Evolutionary conservation across 805 yeast species (phyloP).

Genomic region (Metschnikowia santaceciliae): DNA sequence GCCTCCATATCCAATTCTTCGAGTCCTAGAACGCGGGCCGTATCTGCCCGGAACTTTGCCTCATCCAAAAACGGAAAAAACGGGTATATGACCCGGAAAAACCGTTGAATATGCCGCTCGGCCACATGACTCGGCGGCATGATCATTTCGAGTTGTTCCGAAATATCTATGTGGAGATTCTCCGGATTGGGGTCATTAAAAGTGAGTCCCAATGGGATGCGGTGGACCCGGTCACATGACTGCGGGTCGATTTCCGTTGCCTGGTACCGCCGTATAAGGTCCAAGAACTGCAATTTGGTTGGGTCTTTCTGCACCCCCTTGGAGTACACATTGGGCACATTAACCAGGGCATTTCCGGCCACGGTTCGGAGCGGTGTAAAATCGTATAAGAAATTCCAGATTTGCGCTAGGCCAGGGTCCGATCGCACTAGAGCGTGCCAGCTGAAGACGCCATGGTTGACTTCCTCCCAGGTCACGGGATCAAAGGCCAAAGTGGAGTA

Average conservation of each 20-base stretch:
- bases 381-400: slow-evolving; percentile 14
- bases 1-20: not conserved
- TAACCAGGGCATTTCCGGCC: not conserved
- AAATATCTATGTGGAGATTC: slow-evolving; percentile 3
- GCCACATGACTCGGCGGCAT: slow-evolving; percentile 12
- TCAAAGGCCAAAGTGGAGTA: slow-evolving; percentile 8
- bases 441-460: slow-evolving; percentile 18
- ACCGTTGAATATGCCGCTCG: slow-evolving; percentile 14
- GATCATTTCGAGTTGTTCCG: slow-evolving; percentile 10
- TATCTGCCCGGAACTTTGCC: slow-evolving; percentile 6
- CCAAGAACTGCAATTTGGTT: slow-evolving; percentile 8
- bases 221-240: not conserved
- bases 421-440: slow-evolving; percentile 15
- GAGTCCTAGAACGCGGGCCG: slow-evolving; percentile 5
- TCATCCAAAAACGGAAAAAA: slow-evolving; percentile 18
- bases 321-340: slow-evolving; percentile 4
- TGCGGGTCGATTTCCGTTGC: slow-evolving; percentile 5
- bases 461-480: slow-evolving; percentile 11
- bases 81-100: slow-evolving; percentile 18
- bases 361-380: slow-evolving; percentile 2
- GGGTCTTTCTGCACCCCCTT: slow-evolving; percentile 3
- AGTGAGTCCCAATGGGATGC: slow-evolving; percentile 13
- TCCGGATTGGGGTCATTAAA: slow-evolving; percentile 13
- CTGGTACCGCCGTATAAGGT: slow-evolving; percentile 11
- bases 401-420: slow-evolving; percentile 16